Base-by-base conservation (phyloP, 257 asterid genomes). In the Capsicum baccatum region DNA sequence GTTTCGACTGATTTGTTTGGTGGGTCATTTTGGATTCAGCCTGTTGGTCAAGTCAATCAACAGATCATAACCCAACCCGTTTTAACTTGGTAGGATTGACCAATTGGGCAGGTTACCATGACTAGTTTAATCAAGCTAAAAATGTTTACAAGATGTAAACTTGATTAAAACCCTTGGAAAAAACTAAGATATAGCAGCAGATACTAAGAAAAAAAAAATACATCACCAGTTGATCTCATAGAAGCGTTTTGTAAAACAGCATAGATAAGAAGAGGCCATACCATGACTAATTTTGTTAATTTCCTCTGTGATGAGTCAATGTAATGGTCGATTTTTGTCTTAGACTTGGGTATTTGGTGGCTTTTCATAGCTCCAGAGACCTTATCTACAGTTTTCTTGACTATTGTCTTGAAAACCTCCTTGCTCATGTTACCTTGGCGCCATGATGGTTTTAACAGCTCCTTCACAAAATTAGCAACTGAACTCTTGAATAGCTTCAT, bases 391-490 rank as follows among this genome's bases (percentile, higher is more conserved):
- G 99, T 96, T 89, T 96, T 96, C 95, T 94, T 96, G 85, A 96
- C 98, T 81, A 96, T 94, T 83, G 99, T 96, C 92, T 96, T 96
- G 87, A 96, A 96, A 12, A 98, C 99, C 89, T 94, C 99, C 92
- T 93, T 96, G 93, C 98, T 96, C 98, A 96, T 96, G 88, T 91
- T 94, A 85, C 99, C 99, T 87, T 96, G 98, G 85, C 97, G 94
- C 99, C 99, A 96, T 19, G 99, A 96, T 69, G 99, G 99, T 91
- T 96, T 96, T 79, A 94, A 84, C 81, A 93, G 93, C 86, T 96
- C 97, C 94, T 96, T 96, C 85, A 96, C 99, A 87, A 96, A 96
- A 88, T 89, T 83, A 88, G 99, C 98, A 87, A 96, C 86, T 54
- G 97, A 92, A 84, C 76, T 74, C 88, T 94, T 92, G 85, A 96